Conservation (phyloP, 371 early-diverging fungal genomes). For the Mucor indicus region DNA sequence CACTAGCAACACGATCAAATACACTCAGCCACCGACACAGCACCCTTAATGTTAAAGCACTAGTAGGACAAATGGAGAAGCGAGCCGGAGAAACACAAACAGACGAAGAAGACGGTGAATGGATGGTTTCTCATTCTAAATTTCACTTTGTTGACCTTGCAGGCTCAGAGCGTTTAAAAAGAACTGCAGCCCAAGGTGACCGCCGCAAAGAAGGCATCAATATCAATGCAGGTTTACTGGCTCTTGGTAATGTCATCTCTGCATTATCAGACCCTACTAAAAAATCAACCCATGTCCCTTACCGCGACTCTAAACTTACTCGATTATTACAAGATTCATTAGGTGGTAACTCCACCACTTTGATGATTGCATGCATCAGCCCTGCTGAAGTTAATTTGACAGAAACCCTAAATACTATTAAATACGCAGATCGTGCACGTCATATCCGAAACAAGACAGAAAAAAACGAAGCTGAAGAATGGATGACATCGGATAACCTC, state of each 20-base stretch:
- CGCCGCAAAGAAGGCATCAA: conserved; percentile 96
- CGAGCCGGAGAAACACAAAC: conserved; percentile 11
- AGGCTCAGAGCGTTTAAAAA: conserved; percentile 96
- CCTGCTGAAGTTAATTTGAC: conserved; percentile 76
- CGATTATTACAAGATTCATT: conserved; percentile 94
- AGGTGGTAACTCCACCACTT: conserved; percentile 88
- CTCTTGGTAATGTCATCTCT: conserved; percentile 99
- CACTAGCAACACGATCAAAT: background rate
- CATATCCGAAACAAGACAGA: conserved; percentile 81
- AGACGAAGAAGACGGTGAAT: conserved; percentile 35
- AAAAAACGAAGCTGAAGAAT: conserved; percentile 67
- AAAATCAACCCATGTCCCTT: conserved; percentile 80
- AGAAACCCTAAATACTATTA: conserved; percentile 91
- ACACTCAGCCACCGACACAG: conserved; percentile 22
- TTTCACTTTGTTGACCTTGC: conserved; percentile 99
- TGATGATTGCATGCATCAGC: conserved; percentile 94
- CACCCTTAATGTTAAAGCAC: conserved; percentile 31
- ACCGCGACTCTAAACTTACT: conserved; percentile 98
- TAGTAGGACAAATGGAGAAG: conserved; percentile 39
- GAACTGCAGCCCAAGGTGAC: conserved; percentile 92
- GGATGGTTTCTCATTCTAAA: conserved; percentile 68
- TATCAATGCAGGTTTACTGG: conserved; percentile 97
- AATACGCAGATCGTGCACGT: conserved; percentile 88
- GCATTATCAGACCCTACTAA: conserved; percentile 81
- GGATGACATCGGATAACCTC: conserved; percentile 57